These are phyloP conservation scores for Scytalidium lignicola DNA, from an alignment of 2,329 filamentous ascomycete species.

Conservation along the genomic window DNA sequence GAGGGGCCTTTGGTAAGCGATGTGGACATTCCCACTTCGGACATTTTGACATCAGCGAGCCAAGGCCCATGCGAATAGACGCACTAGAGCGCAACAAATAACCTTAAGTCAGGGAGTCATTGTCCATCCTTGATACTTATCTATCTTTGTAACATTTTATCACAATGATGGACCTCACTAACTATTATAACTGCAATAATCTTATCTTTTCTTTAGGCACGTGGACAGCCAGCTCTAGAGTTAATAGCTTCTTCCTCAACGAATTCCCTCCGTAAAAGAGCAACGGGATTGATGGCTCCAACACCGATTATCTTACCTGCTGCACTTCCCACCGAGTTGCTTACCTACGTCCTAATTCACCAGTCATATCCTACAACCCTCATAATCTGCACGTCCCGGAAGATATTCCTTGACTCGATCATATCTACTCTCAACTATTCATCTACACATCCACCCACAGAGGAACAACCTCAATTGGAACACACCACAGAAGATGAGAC, in stretches of 20 bases:
- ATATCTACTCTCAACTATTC: neutral
- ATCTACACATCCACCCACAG: slow-evolving; percentile 4
- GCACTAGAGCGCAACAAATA: too few relatives aligned
- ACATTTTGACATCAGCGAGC: slow-evolving; percentile 37
- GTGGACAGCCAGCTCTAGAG: neutral
- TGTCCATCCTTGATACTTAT: too few relatives aligned
- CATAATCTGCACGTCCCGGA: slow-evolving; percentile 62
- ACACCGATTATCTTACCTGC: slow-evolving; percentile 44
- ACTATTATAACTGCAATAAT: neutral
- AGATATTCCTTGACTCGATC: slow-evolving; percentile 55
- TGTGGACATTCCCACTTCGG: slow-evolving; percentile 28
- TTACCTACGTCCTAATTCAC: slow-evolving; percentile 57
- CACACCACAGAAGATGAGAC: slow-evolving; percentile 10
- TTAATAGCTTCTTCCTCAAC: neutral
- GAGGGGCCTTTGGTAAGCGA: slow-evolving; percentile 25
- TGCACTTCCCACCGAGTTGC: slow-evolving; percentile 53
- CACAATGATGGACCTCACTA: too few relatives aligned
- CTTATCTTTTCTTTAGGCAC: neutral
- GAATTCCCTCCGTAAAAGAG: neutral
- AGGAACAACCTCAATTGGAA: neutral
- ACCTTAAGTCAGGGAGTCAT: too few relatives aligned
- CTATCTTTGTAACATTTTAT: too few relatives aligned
- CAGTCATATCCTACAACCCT: slow-evolving; percentile 58
- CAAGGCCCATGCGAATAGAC: slow-evolving; percentile 17
- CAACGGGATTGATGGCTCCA: slow-evolving; percentile 11